Evolutionary conservation across 2,329 filamentous ascomycete genomes (phyloP).

Genomic region (Colletotrichum cuscutae): DNA sequence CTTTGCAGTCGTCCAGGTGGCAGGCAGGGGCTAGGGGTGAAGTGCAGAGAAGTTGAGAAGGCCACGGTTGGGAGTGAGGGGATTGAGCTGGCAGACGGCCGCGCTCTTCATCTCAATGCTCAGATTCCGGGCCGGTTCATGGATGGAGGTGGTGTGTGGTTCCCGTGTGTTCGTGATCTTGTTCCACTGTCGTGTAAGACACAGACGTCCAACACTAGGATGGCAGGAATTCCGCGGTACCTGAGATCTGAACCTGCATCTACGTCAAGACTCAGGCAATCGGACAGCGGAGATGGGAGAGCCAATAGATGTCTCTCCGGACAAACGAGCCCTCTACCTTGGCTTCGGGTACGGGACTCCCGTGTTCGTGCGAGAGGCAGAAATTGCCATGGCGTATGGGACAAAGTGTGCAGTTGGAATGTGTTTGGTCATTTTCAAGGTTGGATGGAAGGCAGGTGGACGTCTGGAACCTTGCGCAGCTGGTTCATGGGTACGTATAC

Average conservation of each 20-base stretch:
- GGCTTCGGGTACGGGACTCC: background rate
- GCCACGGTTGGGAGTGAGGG: background rate
- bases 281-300: background rate
- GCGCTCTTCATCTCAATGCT: background rate
- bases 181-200: background rate
- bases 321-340: background rate
- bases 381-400: background rate
- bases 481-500: background rate
- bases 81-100: background rate
- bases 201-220: background rate
- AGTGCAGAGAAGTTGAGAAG: background rate
- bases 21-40: slow-evolving; percentile 5
- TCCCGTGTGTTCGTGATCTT: background rate
- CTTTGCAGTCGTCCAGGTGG: slow-evolving; percentile 13
- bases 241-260: background rate
- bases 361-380: slow-evolving; percentile 1
- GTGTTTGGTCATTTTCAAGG: background rate
- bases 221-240: background rate
- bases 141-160: background rate
- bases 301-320: background rate
- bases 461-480: slow-evolving; percentile 3
- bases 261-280: background rate
- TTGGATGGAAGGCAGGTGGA: background rate
- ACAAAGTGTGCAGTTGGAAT: background rate
- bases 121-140: too few relatives aligned